A percentile compares a stretch with the other conserved stretches of the same genome.
Evolutionary conservation across 164 flowering plant genomes (phyloP).

Genomic region (Umbilicus rupestris): DNA sequence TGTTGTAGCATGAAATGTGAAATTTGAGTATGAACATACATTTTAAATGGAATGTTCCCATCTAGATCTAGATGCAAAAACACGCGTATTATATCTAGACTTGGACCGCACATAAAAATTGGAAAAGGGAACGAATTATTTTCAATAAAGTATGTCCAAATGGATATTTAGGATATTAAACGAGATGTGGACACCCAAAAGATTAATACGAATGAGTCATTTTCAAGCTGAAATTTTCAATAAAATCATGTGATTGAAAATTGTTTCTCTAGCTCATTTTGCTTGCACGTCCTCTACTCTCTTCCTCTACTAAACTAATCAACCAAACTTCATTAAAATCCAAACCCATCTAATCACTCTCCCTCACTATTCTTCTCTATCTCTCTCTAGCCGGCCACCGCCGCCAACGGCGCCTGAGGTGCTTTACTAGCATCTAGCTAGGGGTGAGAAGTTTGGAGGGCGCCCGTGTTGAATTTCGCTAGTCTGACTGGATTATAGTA

Average conservation of each 20-base stretch:
- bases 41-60: neutral
- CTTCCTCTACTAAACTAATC: neutral
- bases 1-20: too few relatives aligned
- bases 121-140: neutral
- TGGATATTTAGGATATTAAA: neutral
- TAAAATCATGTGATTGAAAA: neutral
- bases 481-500: too few relatives aligned
- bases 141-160: neutral
- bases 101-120: neutral
- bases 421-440: too few relatives aligned
- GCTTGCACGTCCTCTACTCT: slow-evolving; percentile 1
- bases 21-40: too few relatives aligned
- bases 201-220: neutral
- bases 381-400: slow-evolving; percentile 5
- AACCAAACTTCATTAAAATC: slow-evolving; percentile 6
- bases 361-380: neutral
- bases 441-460: too few relatives aligned
- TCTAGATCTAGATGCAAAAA: neutral
- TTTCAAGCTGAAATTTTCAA: slow-evolving; percentile 2
- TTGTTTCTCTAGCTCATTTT: neutral
- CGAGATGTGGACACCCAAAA: neutral
- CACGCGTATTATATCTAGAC: neutral
- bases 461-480: too few relatives aligned
- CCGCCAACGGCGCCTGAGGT: neutral
- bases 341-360: slow-evolving; percentile 3